phyloP scores from a whole-genome alignment of 768 basidiomycete genomes.

The Lactarius trivialis region DNA sequence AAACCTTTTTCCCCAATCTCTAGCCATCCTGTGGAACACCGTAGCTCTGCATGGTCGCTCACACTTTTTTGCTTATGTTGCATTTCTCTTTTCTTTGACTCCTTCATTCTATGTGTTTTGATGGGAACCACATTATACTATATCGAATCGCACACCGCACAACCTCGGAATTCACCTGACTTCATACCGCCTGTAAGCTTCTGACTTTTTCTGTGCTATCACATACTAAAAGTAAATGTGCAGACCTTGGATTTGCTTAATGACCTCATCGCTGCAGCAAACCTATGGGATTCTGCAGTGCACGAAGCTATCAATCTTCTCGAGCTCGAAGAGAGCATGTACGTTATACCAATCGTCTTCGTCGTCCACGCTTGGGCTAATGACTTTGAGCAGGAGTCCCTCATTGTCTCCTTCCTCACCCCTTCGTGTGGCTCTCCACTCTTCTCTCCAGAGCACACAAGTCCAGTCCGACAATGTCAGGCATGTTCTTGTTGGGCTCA shows the following conservation, averaged over 20 bases:
- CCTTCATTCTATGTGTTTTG: slow-evolving; percentile 11
- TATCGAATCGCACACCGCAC: neutral
- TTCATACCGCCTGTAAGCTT: slow-evolving; percentile 13
- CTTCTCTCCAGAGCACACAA: slow-evolving; percentile 68
- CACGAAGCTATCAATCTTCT: slow-evolving; percentile 59
- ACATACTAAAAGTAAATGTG: neutral
- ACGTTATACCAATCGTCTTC: slow-evolving; percentile 14
- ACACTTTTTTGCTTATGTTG: slow-evolving; percentile 12
- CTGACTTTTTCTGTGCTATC: neutral
- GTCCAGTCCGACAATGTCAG: slow-evolving; percentile 79
- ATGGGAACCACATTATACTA: slow-evolving; percentile 17
- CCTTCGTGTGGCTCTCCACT: slow-evolving; percentile 67
- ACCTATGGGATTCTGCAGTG: slow-evolving; percentile 67
- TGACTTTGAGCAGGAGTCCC: slow-evolving; percentile 35
- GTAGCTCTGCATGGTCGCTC: neutral
- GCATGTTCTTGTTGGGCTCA: slow-evolving; percentile 68
- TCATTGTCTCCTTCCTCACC: slow-evolving; percentile 44
- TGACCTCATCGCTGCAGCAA: slow-evolving; percentile 59
- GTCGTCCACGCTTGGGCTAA: slow-evolving; percentile 10
- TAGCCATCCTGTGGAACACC: neutral
- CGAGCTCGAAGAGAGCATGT: slow-evolving; percentile 70
- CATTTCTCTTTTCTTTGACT: slow-evolving; percentile 17
- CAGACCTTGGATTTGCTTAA: slow-evolving; percentile 63
- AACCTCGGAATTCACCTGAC: neutral
- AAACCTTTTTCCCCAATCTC: neutral